phyloP scores from a whole-genome alignment of 78 protist species.

The slime mould (Dictyostelium discoideum) region DNA sequence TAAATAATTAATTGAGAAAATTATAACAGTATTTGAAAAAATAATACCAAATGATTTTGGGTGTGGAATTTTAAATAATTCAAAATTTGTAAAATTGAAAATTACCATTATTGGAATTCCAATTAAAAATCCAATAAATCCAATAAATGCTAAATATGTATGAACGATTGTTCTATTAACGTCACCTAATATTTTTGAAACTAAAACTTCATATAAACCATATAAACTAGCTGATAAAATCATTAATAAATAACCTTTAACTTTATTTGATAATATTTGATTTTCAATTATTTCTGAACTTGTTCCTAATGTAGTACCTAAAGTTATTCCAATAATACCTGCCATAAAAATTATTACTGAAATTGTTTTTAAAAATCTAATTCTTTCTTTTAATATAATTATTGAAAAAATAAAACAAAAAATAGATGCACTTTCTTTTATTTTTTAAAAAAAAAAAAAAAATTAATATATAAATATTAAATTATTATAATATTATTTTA shows the following conservation, averaged over 20 bases:
- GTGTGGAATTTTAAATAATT: constrained; percentile 6
- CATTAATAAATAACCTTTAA: constrained; percentile 46
- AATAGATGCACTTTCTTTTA: constrained; percentile 23
- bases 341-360: constrained; percentile 26
- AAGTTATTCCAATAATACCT: constrained; percentile 23
- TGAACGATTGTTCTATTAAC: constrained; percentile 41
- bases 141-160: constrained; percentile 22
- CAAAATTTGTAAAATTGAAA: background rate
- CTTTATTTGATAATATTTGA: constrained; percentile 15
- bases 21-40: background rate
- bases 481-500: background rate
- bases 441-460: background rate
- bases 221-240: constrained; percentile 24
- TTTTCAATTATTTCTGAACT: background rate
- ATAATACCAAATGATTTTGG: constrained; percentile 11
- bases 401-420: constrained; percentile 57
- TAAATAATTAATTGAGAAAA: background rate
- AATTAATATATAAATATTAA: background rate
- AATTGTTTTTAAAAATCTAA: constrained; percentile 19
- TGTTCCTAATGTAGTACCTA: constrained; percentile 8
- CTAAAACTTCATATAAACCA: constrained; percentile 58
- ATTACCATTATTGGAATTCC: constrained; percentile 29
- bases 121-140: background rate
- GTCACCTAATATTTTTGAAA: constrained; percentile 44
- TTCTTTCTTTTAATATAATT: constrained; percentile 40